Percentiles rank a stretch among this genome's conserved stretches.
These are phyloP conservation scores for Jackrogersella multiformis DNA, from an alignment of 495 filamentous ascomycete genomes.

Conservation along the genomic window DNA sequence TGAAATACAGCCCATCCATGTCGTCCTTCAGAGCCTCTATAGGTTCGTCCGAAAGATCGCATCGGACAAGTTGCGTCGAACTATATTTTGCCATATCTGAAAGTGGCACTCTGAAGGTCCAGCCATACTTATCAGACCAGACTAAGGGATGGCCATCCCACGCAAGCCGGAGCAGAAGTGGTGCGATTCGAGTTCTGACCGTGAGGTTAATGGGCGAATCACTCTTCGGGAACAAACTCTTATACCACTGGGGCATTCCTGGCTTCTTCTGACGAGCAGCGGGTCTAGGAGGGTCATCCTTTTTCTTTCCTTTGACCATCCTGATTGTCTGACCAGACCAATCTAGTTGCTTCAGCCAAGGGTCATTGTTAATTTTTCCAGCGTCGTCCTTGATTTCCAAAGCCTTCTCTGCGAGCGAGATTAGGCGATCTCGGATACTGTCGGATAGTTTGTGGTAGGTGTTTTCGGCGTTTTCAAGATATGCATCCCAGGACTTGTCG, in stretches of 20 bases:
- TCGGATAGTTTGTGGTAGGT: constrained; percentile 82
- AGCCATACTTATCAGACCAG: constrained; percentile 93
- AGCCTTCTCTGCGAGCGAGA: constrained; percentile 77
- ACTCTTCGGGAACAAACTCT: constrained; percentile 78
- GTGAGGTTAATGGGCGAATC: constrained; percentile 75
- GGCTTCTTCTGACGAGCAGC: constrained; percentile 89
- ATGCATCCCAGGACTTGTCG: constrained; percentile 84
- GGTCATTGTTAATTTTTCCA: constrained; percentile 74
- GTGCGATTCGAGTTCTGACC: constrained; percentile 87
- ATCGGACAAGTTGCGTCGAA: constrained; percentile 73
- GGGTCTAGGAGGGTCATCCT: constrained; percentile 77
- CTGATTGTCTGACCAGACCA: constrained; percentile 93
- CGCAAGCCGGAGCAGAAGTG: constrained; percentile 80
- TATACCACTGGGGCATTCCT: constrained; percentile 96
- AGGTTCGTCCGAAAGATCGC: constrained; percentile 80
- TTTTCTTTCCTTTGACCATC: constrained; percentile 91
- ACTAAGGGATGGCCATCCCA: constrained; percentile 92
- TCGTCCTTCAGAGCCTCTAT: constrained; percentile 72
- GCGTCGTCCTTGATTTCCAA: constrained; percentile 74
- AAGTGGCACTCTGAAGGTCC: constrained; percentile 83
- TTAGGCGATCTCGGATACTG: constrained; percentile 76
- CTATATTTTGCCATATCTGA: constrained; percentile 70
- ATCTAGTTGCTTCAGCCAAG: constrained; percentile 92
- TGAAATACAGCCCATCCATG: constrained; percentile 76
- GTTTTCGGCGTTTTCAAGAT: constrained; percentile 80